Percentiles rank a stretch among this genome's conserved stretches.
phyloP scores from a whole-genome alignment of 225 moss, liverwort and hornwort genomes.

The Ulota crispa region DNA sequence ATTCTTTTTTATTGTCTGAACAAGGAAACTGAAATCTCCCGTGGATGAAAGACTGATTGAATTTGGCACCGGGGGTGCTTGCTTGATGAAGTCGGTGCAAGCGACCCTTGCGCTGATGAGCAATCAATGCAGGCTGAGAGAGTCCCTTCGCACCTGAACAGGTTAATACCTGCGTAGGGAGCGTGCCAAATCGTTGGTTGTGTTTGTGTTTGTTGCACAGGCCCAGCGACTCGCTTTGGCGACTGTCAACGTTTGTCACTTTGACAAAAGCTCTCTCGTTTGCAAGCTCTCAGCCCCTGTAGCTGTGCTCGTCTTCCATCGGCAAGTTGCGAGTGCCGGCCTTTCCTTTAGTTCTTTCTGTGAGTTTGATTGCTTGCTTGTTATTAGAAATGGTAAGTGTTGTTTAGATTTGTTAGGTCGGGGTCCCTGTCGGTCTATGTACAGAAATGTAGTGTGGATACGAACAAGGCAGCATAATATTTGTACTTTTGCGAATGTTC shows the following conservation, averaged over 20 bases:
- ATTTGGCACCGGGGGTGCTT: slow-evolving; percentile 99
- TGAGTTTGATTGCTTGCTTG: neutral
- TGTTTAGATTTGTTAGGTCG: neutral
- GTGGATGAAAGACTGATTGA: slow-evolving; percentile 46
- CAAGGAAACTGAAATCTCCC: slow-evolving; percentile 8
- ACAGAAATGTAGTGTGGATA: neutral
- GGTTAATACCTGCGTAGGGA: slow-evolving; percentile 99
- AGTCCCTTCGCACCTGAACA: slow-evolving; percentile 99
- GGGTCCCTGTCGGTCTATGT: neutral
- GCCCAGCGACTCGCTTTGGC: slow-evolving; percentile 51
- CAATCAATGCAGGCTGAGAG: slow-evolving; percentile 96
- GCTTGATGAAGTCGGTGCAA: slow-evolving; percentile 63
- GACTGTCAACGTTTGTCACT: slow-evolving; percentile 32
- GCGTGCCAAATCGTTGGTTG: slow-evolving; percentile 92
- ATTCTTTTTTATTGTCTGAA: slow-evolving; percentile 2
- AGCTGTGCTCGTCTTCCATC: slow-evolving; percentile 30
- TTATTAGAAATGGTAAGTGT: slow-evolving; percentile 34
- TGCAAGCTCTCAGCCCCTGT: slow-evolving; percentile 24
- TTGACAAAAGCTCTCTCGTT: slow-evolving; percentile 29
- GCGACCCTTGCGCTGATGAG: slow-evolving; percentile 42
- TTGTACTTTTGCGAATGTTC: slow-evolving; percentile 21
- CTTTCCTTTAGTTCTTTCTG: neutral
- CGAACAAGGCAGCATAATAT: neutral
- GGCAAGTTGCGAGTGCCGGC: slow-evolving; percentile 38
- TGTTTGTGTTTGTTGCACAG: slow-evolving; percentile 76